Base-by-base conservation (phyloP, 805 yeast species). In the Maudiozyma serrabonitensis region DNA sequence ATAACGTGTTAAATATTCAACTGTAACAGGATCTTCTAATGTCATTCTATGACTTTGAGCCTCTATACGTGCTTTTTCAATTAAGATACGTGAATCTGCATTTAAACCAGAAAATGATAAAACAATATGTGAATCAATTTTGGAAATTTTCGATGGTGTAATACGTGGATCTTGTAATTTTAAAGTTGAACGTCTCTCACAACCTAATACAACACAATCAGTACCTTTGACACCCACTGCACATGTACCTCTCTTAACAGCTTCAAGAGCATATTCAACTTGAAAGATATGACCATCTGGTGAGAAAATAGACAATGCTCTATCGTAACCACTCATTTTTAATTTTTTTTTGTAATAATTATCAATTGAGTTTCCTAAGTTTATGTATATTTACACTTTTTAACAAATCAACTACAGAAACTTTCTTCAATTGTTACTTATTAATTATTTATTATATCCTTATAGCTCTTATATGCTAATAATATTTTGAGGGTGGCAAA, bases 211-310 rank as follows among this genome's bases (percentile, higher is more conserved):
- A 11, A 93, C 98, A 51, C 83, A 80, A 53, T 82, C 83, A 54
- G 78, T 76, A 48, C 98, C 98, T 67, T 90, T 91, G 52, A 93
- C 91, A 40, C 97, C 99, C 44, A 93, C 96, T 1, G 98, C 96
- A 66, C 96, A 88, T 2, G 99, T 93, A 52, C 99, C 99, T 70
- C 98, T 80, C 66, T 91, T 93, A 43, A 93, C 99, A 0, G 99
- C 99, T 67, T 93, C 99, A 39, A 85, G 76, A 25, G 99, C 99
- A 62, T 93, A 93, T 69, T 93, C 98, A 41, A 93, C 99, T 76
- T 93, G 99, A 75, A 91, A 91, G 66, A 91, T 96, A 68, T 91
- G 97, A 52, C 99, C 99, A 72, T 91, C 99, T 57, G 99, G 99
- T 84, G 96, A 88, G 74, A 91, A 91, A 69, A 91, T 95, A 54